Evolutionary conservation across 257 asterid genomes (phyloP), one percentile per base, ranked within the genome.

Genomic region (Hygrophila difformis): DNA sequence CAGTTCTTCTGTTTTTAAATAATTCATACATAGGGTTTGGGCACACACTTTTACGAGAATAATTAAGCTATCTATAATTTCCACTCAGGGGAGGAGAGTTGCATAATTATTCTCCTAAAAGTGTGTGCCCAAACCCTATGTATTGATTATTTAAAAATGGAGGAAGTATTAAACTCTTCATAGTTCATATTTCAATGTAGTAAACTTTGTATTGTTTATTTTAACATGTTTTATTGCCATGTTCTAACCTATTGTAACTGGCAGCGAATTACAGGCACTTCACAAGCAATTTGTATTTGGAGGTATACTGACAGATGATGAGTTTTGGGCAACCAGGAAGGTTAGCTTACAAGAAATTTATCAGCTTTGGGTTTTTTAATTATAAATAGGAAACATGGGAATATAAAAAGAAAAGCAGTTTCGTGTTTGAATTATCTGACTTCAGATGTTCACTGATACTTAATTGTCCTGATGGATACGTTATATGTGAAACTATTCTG

Each of bases 251-350:
- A 66, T 64, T 71, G 52, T 70, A 43, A 67, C 44, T 77, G 84
- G 75, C 96, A 91, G 98, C 42, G 93, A 86, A 68, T 63, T 86
- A 62, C 94, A 82, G 79, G 77, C 67, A 65, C 87, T 79, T 55
- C 96, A 86, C 84, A 84, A 74, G 81, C 79, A 86, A 61, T 68
- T 91, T 55, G 96, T 91, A 47, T 76, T 67, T 62, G 88, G 76
- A 60, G 82, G 88, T 54, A 71, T 69, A 57, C 72, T 91, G 60
- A 69, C 93, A 14, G 98, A 91, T 63, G 93, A 81, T 56, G 98
- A 91, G 64, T 91, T 91, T 71, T 91, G 98, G 98, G 93, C 98
- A 1, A 68, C 95, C 12, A 72, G 94, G 67, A 86, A 91, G 98
- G 98, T 82, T 56, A 64, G 91, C 60, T 39, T n/a, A 49, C 55